Conservation (phyloP, 202 grass and related monocot species). For the Panicum virgatum region DNA sequence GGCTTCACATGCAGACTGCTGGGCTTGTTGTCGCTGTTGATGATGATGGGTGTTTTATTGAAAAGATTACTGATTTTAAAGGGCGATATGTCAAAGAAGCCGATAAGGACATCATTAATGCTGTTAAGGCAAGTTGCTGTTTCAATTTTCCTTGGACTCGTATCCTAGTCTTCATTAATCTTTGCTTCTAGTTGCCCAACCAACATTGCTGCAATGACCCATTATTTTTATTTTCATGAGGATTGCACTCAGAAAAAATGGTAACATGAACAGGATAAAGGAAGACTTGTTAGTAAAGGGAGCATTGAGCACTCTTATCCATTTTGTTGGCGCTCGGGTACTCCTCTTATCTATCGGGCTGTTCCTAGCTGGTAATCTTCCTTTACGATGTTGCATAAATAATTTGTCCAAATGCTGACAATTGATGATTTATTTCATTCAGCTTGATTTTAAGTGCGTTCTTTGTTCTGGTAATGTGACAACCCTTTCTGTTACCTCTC, state of each 20-base stretch:
- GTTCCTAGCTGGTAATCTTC: constrained; percentile 97
- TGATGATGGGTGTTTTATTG: constrained; percentile 84
- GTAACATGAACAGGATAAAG: constrained; percentile 74
- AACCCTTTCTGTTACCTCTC: not conserved
- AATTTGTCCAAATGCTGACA: constrained; percentile 4
- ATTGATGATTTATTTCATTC: constrained; percentile 21
- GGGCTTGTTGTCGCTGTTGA: constrained; percentile 93
- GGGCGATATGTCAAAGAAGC: constrained; percentile 85
- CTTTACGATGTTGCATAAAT: constrained; percentile 25
- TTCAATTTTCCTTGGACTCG: constrained; percentile 19
- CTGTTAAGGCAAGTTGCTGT: constrained; percentile 71
- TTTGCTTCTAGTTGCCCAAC: constrained; percentile 8
- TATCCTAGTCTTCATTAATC: constrained; percentile 21
- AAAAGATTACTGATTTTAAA: constrained; percentile 78
- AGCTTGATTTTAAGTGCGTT: constrained; percentile 18
- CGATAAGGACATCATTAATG: constrained; percentile 90
- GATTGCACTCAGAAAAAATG: constrained; percentile 34
- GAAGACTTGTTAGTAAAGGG: constrained; percentile 86
- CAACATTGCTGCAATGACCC: constrained; percentile 18
- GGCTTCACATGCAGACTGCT: constrained; percentile 50
- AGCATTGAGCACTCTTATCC: constrained; percentile 97
- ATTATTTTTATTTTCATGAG: constrained; percentile 9
- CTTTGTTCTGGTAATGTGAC: constrained; percentile 25
- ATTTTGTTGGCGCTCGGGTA: constrained; percentile 97
- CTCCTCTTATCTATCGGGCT: constrained; percentile 95